These are phyloP conservation scores for Cladosporium sp. DNA, from an alignment of 2,329 filamentous ascomycete genomes.

Conservation along the genomic window DNA sequence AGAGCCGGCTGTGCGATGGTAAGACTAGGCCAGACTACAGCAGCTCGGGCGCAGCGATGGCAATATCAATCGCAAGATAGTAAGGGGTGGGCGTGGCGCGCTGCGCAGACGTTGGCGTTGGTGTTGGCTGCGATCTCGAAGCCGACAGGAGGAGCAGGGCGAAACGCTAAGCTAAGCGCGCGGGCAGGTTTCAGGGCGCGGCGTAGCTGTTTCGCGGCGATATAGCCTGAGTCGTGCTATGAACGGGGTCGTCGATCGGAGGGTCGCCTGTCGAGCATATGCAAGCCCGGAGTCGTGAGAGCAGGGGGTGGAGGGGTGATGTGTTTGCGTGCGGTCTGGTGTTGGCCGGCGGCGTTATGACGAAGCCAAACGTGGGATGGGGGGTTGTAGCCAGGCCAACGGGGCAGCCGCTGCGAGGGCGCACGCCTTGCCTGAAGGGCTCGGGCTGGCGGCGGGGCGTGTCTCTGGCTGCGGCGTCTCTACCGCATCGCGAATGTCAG, in stretches of 20 bases:
- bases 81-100: slow-evolving; percentile 6
- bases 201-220: slow-evolving; percentile 4
- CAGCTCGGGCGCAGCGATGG: neutral
- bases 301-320: neutral
- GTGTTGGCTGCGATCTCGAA: slow-evolving; percentile 2
- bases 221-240: slow-evolving; percentile 1
- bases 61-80: neutral
- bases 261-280: slow-evolving; percentile 3
- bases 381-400: neutral
- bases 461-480: neutral
- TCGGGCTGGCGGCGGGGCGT: neutral
- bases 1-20: neutral
- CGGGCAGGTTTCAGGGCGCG: neutral
- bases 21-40: slow-evolving; percentile 1
- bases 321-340: slow-evolving; percentile 4
- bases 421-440: neutral
- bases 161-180: slow-evolving; percentile 3
- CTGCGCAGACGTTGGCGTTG: slow-evolving; percentile 8
- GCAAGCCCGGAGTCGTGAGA: neutral
- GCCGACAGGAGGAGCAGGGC: slow-evolving; percentile 7
- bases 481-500: slow-evolving; percentile 10
- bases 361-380: neutral
- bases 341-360: neutral
- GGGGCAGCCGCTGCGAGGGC: neutral
- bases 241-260: slow-evolving; percentile 1